Conservation (phyloP, 306 rosid genomes). For the Gastrolobium bilobum region DNA sequence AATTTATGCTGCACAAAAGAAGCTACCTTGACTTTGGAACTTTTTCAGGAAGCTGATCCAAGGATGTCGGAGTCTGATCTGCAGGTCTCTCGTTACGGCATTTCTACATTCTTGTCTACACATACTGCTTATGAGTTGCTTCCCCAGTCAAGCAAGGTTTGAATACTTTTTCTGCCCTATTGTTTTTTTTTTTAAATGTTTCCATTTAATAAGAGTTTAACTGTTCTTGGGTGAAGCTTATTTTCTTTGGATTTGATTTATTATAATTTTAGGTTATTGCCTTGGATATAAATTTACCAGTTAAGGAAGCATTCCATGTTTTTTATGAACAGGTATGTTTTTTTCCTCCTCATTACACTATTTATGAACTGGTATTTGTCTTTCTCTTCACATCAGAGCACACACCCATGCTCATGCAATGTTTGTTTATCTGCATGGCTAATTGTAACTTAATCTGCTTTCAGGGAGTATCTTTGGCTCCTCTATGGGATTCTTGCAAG, state of each 20-base stretch:
- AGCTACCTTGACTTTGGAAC: conserved; percentile 46
- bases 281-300: conserved; percentile 66
- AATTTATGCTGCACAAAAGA: conserved; percentile 41
- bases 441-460: conserved; percentile 42
- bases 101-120: conserved; percentile 66
- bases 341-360: neutral
- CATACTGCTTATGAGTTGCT: conserved; percentile 70
- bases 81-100: conserved; percentile 58
- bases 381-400: conserved; percentile 21
- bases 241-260: conserved; percentile 40
- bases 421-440: conserved; percentile 36
- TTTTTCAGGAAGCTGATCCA: conserved; percentile 63
- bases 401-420: neutral
- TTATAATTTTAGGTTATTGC: conserved; percentile 62
- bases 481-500: conserved; percentile 68
- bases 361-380: conserved; percentile 55
- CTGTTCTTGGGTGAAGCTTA: conserved; percentile 30
- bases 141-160: conserved; percentile 83
- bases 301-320: conserved; percentile 70
- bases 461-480: conserved; percentile 70
- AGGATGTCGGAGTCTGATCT: conserved; percentile 61
- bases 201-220: conserved; percentile 18
- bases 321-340: conserved; percentile 64
- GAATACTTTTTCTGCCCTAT: conserved; percentile 47
- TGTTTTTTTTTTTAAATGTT: neutral